Base-by-base conservation (phyloP, 805 yeast genomes). In the Candida oleophila region DNA sequence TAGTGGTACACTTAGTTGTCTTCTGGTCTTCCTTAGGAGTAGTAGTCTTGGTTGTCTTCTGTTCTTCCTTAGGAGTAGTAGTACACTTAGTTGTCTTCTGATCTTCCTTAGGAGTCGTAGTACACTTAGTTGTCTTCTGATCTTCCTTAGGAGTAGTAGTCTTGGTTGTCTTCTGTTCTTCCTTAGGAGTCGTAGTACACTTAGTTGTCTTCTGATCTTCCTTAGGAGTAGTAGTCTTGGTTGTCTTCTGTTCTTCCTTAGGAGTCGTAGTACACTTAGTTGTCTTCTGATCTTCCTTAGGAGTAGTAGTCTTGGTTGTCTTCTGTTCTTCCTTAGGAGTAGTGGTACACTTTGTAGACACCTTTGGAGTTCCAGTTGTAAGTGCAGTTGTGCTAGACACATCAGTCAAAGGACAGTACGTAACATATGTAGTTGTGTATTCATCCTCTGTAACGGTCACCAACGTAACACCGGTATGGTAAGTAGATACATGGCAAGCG, bases 401-500 rank as follows among this genome's bases (percentile, higher is more conserved):
- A n/a, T n/a, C 16, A 21, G 49, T 36, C 22, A 38, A 25, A 3
- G 42, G 33, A n/a, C 40, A 40, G 40, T 45, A 33, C 3, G 44
- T 36, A 12, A 19, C 19, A 19, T 36, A 36, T 16, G 12, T 20
- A 8, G 39, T 36, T 36, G 39, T 36, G 14, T 18, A 15, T 5
- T 18, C 41, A 4, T 38, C 30, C 4, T 21, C 41, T 3, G 47
- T 46, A 34, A 47, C 35, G 18, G 61, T 56, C 30, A 40, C 45
- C 22, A 56, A 50, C 43, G 55, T 49, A 15, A 51, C 48, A 34
- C 56, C 56, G 36, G 60, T 55, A 40, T 56, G 54, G 14, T 56
- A 44, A 7, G 55, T 55, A 9, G 49, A 44, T 11, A 58, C 52
- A 4, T 46, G 34, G 41, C 61, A 53, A 38, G 47, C 49, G 50